phyloP scores from a whole-genome alignment of 2,329 filamentous ascomycete species.

The Lachnellula suecica region DNA sequence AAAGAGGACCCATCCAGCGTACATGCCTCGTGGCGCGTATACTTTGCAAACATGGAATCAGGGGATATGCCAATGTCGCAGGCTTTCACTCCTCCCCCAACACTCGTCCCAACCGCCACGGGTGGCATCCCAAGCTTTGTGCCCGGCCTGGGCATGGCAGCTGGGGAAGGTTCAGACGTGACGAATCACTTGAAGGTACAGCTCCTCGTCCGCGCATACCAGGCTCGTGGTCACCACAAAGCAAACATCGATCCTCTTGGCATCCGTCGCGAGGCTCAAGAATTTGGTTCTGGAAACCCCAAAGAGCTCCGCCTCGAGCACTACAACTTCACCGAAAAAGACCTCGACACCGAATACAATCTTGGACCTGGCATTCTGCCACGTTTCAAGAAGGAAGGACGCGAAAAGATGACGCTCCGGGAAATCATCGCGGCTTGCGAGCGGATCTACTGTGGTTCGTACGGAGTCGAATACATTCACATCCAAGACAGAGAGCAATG shows the following conservation, averaged over 20 bases:
- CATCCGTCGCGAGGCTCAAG: constrained; percentile 81
- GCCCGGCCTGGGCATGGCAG: constrained; percentile 64
- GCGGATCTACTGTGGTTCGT: constrained; percentile 95
- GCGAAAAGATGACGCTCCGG: constrained; percentile 93
- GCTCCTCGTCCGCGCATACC: constrained; percentile 93
- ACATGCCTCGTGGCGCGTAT: constrained; percentile 97
- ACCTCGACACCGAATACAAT: constrained; percentile 87
- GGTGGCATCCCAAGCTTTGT: constrained; percentile 74
- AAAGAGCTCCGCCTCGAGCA: constrained; percentile 91
- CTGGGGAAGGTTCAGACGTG: constrained; percentile 74
- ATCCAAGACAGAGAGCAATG: constrained; percentile 97
- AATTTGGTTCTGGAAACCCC: constrained; percentile 82
- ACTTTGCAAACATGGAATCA: constrained; percentile 99
- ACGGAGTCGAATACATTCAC: constrained; percentile 97
- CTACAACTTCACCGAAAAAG: constrained; percentile 93
- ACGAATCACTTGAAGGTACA: constrained; percentile 98
- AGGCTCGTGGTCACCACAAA: constrained; percentile 97
- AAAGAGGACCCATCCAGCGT: constrained; percentile 90
- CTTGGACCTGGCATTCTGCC: constrained; percentile 94
- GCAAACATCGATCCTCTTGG: constrained; percentile 95
- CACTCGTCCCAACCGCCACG: constrained; percentile 78
- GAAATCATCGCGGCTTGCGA: constrained; percentile 95
- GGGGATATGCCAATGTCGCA: constrained; percentile 97
- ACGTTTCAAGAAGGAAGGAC: constrained; percentile 82
- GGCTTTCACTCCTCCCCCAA: constrained; percentile 94